A percentile compares a stretch with the other conserved stretches of the same genome.
These are phyloP conservation scores for Zygoascus meyerae DNA, from an alignment of 1,139 yeast species.

Conservation along the genomic window DNA sequence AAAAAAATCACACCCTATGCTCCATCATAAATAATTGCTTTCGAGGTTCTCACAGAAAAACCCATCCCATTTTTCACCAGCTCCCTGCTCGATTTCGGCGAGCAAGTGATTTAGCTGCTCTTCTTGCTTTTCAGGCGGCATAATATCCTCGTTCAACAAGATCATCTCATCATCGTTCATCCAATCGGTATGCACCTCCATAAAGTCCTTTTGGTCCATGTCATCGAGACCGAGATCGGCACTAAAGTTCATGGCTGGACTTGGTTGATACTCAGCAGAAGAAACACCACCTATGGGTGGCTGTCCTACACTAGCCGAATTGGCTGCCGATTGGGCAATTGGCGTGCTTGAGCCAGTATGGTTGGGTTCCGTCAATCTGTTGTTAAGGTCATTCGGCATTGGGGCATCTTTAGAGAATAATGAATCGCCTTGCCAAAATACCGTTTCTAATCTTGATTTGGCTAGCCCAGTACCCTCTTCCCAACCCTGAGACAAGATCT, in stretches of 20 bases:
- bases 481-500: conserved; percentile 30
- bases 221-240: background rate
- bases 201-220: conserved; percentile 1
- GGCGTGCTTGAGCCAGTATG: background rate
- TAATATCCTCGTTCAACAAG: conserved; percentile 25
- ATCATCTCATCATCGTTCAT: conserved; percentile 18
- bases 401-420: conserved; percentile 15
- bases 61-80: background rate
- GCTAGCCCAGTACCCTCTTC: conserved; percentile 37
- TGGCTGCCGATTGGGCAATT: no score
- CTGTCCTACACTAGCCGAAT: no score
- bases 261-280: no score
- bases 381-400: background rate
- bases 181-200: conserved; percentile 12
- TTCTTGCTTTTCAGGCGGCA: conserved; percentile 26
- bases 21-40: no score
- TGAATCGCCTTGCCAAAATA: conserved; percentile 30
- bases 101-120: conserved; percentile 14
- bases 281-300: no score
- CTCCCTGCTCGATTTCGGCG: background rate
- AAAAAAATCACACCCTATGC: no score
- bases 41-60: background rate
- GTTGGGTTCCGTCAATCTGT: conserved; percentile 1
- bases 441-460: conserved; percentile 32
- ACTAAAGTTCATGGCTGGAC: no score